Base-by-base conservation (phyloP, 164 flowering plant genomes). In the Stephania japonica region DNA sequence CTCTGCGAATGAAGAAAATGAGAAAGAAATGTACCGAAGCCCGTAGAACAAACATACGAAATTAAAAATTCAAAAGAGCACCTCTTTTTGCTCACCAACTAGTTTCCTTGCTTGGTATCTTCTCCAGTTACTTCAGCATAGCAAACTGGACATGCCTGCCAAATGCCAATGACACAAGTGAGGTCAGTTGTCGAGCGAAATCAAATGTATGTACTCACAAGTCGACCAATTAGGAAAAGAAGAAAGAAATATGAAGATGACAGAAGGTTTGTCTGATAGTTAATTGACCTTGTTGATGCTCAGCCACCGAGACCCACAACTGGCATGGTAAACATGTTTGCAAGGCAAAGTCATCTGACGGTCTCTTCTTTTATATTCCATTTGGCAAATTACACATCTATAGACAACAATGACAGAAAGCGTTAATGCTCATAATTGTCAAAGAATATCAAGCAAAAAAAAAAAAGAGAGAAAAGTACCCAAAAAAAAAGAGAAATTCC, bases 341-440 rank as follows among this genome's bases (percentile, higher is more conserved):
- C 97, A 92, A 3, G 97, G 97, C 65, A 92, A 85, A 10, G 86
- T 90, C 73, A 91, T 88, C 67, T 75, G 88, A 42, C 81, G 79
- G 11, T 90, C 93, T 8, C 95, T 84, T 76, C 93, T 80, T 81
- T 85, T 90, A 68, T 89, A 92, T 80, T 88, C 89, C 97, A 90
- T 89, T 84, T 92, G 97, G 84, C 98, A 94, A 47, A 94, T 86
- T 32, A 94, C 97, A 74, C 97, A 92, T 73, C 97, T 94, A 73
- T 27, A 11, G 76, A 41, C 32, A 75, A 68, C 26, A 67, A 64
- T 38, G 63, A 6, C 19, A 27, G 25, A n/a, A 3, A 8, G 21
- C 56, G 5, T 47, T 47, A 47, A 32, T 32, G 38, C 53, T 16
- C 12, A 47, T 8, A 47, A 7, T 47, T 47, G 53, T 16, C 53